Evolutionary conservation across 2,329 filamentous ascomycete species (phyloP), one percentile per base, ranked within the genome.

Genomic region (Endocalyx cinctus): DNA sequence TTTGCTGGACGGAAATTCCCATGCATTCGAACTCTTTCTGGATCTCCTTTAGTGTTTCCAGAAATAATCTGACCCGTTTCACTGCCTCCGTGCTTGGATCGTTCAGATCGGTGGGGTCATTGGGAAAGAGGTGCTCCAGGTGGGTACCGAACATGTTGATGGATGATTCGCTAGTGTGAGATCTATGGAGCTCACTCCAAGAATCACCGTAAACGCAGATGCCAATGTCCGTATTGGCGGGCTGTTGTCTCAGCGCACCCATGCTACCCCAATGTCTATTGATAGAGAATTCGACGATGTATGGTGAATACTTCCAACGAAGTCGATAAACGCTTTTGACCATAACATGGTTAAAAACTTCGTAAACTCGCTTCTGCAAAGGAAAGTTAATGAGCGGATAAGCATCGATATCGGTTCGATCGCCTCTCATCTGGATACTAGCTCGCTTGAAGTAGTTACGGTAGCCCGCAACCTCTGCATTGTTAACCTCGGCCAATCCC

Each of bases 311-410:
- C 25, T 50, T 51, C 46, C 50, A 61, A 15, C 47, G 39, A 25
- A 55, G 62, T 5, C 44, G 49, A 49, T 58, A 62, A 2, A 52
- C 37, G 5, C 53, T 55, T 29, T 56, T 62, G n/a, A 57, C 51
- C 2, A 47, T 38, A 1, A 61, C 34, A 1, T 45, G 34, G 23
- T 56, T 48, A 33, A 66, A 29, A n/a, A 37, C 47, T 2, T 40
- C 23, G 18, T 45, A 38, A 0, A 42, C 15, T 2, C 28, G 11
- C 22, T 43, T 18, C 10, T 47, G 28, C 0, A 30, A 18, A 0
- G 38, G 19, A 13, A 63, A 30, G 0, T 17, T 29, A 12, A 59
- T 35, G 4, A 28, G 23, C 1, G 62, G 60, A 17, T 59, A 63
- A 5, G 41, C 38, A 14, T 33, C 29, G 5, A 44, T 39, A 19